These are phyloP conservation scores for Blastobotrys terrestris DNA, from an alignment of 805 yeast genomes.

Conservation along the genomic window DNA sequence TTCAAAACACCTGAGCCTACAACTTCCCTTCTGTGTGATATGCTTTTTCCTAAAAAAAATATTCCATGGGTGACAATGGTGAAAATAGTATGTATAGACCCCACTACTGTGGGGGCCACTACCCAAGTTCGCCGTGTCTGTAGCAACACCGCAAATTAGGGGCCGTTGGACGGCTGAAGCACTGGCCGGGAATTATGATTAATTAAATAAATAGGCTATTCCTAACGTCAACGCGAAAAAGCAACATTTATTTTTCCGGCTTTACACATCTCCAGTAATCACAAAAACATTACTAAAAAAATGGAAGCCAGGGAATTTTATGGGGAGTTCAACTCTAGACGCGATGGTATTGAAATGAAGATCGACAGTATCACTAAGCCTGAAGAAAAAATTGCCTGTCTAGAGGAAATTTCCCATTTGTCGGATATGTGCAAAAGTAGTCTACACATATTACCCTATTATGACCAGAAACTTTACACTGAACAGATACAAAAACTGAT, in stretches of 20 bases:
- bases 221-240: not conserved
- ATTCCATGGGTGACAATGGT: too few relatives aligned
- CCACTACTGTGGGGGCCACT: too few relatives aligned
- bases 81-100: too few relatives aligned
- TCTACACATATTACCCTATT: constrained; percentile 11
- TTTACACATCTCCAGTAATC: not conserved
- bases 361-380: not conserved
- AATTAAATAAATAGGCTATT: not conserved
- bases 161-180: not conserved
- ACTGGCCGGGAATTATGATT: not conserved
- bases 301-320: constrained; percentile 13
- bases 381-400: constrained; percentile 5
- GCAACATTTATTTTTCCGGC: not conserved
- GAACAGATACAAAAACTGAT: constrained; percentile 10
- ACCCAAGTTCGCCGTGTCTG: too few relatives aligned
- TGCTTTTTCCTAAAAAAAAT: too few relatives aligned
- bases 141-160: not conserved
- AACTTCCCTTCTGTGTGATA: too few relatives aligned
- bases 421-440: constrained; percentile 11
- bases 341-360: constrained; percentile 1
- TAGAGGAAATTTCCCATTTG: constrained; percentile 9
- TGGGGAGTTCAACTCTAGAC: constrained; percentile 9
- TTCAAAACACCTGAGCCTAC: too few relatives aligned
- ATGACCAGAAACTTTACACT: constrained; percentile 17
- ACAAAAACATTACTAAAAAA: not conserved